These are phyloP conservation scores for Xylariaceae sp. DNA, from an alignment of 2,329 filamentous ascomycete genomes.

Conservation along the genomic window DNA sequence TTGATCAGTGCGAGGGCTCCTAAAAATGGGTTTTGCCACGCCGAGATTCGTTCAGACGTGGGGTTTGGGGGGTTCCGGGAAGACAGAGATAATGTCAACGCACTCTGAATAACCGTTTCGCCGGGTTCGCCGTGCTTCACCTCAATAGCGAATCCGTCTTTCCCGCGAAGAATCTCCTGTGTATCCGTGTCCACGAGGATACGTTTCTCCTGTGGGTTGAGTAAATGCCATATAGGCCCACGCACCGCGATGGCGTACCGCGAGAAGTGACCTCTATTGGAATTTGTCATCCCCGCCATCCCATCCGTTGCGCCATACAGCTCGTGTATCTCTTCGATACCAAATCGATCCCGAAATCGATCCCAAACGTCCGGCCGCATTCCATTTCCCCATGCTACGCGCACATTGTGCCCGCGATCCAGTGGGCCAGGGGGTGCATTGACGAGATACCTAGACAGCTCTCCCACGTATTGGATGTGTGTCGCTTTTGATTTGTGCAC, in stretches of 20 bases:
- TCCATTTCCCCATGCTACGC: slow-evolving; percentile 61
- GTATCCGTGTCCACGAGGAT: slow-evolving; percentile 67
- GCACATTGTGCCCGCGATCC: slow-evolving; percentile 55
- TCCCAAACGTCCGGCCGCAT: slow-evolving; percentile 66
- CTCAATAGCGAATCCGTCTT: slow-evolving; percentile 61
- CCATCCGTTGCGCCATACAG: slow-evolving; percentile 77
- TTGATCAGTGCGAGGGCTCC: not conserved
- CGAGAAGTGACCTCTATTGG: slow-evolving; percentile 57
- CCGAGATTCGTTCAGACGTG: not conserved
- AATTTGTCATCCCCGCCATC: slow-evolving; percentile 55
- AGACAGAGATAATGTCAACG: not conserved
- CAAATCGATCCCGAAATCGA: slow-evolving; percentile 59
- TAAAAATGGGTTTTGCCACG: too few relatives aligned
- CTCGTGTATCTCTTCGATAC: slow-evolving; percentile 59
- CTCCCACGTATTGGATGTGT: slow-evolving; percentile 71
- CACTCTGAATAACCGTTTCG: slow-evolving; percentile 62
- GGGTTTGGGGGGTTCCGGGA: not conserved
- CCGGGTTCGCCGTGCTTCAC: slow-evolving; percentile 61
- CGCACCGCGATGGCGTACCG: slow-evolving; percentile 64
- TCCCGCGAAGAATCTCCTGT: slow-evolving; percentile 60
- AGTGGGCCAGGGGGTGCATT: slow-evolving; percentile 58
- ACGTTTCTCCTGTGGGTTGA: slow-evolving; percentile 56
- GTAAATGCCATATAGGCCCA: slow-evolving; percentile 54
- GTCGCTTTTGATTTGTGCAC: slow-evolving; percentile 63
- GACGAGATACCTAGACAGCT: slow-evolving; percentile 70